These are phyloP conservation scores for Betula pendula DNA, from an alignment of 306 rosid species.

Conservation along the genomic window DNA sequence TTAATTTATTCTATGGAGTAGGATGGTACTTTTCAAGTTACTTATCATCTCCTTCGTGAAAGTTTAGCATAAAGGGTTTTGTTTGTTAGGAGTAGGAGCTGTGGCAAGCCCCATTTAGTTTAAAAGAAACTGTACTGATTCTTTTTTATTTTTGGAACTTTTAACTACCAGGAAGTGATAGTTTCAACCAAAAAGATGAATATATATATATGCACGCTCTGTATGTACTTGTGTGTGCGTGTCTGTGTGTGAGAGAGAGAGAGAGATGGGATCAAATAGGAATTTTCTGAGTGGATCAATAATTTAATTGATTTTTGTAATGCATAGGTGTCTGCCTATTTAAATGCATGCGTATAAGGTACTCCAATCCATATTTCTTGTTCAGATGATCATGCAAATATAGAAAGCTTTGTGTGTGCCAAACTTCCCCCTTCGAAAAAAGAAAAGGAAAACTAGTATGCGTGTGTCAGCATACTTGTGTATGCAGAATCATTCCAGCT, in stretches of 20 bases:
- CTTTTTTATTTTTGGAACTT: not conserved
- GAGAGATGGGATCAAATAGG: not conserved
- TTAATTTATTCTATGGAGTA: not conserved
- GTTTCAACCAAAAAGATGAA: not conserved
- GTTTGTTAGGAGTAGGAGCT: not conserved
- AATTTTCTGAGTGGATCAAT: not conserved
- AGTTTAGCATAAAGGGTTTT: not conserved
- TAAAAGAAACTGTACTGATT: not conserved
- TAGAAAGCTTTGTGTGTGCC: not conserved
- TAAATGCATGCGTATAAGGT: not conserved
- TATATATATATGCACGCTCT: not conserved
- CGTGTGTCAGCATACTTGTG: not conserved
- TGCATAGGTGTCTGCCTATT: not conserved
- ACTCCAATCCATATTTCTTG: not conserved
- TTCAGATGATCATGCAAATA: not conserved
- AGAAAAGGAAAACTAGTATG: not conserved
- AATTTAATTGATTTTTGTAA: not conserved
- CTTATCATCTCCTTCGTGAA: not conserved
- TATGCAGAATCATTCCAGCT: not conserved
- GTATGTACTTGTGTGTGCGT: not conserved
- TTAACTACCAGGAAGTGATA: not conserved
- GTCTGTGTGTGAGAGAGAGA: not conserved
- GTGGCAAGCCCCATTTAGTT: not conserved
- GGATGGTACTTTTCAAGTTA: not conserved
- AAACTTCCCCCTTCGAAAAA: not conserved